Conservation (phyloP, 495 filamentous ascomycete species). For the Cryomyces antarcticus region DNA sequence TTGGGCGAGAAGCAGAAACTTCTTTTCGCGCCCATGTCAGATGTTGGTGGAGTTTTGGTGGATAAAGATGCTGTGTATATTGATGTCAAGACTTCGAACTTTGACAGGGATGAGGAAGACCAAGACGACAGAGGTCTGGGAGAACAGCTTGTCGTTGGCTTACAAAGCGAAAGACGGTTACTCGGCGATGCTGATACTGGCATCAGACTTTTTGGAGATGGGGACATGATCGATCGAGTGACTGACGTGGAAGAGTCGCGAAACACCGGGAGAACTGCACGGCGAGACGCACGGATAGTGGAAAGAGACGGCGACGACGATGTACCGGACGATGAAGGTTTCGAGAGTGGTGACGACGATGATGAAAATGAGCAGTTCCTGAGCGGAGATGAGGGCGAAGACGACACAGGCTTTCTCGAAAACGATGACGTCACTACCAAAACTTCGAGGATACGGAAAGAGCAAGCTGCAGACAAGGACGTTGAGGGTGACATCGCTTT, state of each 20-base stretch:
- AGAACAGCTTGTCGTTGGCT: slow-evolving; percentile 75
- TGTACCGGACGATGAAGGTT: slow-evolving; percentile 17
- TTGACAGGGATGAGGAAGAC: slow-evolving; percentile 46
- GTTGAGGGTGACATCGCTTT: slow-evolving; percentile 57
- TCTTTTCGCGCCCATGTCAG: slow-evolving; percentile 91
- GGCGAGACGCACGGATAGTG: slow-evolving; percentile 44
- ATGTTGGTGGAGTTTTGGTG: slow-evolving; percentile 76
- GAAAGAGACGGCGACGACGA: slow-evolving; percentile 31
- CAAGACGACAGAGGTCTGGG: slow-evolving; percentile 61
- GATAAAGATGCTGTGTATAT: slow-evolving; percentile 70
- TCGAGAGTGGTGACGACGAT: slow-evolving; percentile 21
- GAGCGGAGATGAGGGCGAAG: slow-evolving; percentile 43
- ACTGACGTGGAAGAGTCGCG: slow-evolving; percentile 33
- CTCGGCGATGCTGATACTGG: slow-evolving; percentile 67
- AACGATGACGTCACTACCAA: slow-evolving; percentile 18
- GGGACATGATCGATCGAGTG: slow-evolving; percentile 42
- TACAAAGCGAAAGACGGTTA: slow-evolving; percentile 64
- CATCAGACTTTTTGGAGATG: slow-evolving; percentile 63
- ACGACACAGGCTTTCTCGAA: slow-evolving; percentile 23
- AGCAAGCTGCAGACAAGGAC: slow-evolving; percentile 26
- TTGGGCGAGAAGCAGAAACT: slow-evolving; percentile 91
- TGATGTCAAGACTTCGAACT: slow-evolving; percentile 53
- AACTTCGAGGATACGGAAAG: slow-evolving; percentile 22
- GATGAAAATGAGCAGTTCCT: slow-evolving; percentile 30
- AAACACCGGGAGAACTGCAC: slow-evolving; percentile 43